These are phyloP conservation scores for Vitis hybrid DNA, from an alignment of 177 flowering plant species.

Conservation along the genomic window DNA sequence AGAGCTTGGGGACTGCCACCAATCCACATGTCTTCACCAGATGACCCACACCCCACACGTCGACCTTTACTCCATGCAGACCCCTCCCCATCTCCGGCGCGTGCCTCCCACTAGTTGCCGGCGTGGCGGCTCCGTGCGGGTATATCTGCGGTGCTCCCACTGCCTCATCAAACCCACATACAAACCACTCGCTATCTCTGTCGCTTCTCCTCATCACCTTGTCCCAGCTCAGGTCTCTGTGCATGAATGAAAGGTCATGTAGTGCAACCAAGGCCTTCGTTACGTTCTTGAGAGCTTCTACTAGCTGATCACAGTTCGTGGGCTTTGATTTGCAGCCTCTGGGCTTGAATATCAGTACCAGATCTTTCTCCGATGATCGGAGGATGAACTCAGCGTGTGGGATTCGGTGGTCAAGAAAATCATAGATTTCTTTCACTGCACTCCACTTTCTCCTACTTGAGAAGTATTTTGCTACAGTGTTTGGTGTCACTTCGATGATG, in stretches of 20 bases:
- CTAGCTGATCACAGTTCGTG: slow-evolving; percentile 39
- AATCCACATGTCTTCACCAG: slow-evolving; percentile 57
- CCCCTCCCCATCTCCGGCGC: slow-evolving; percentile 85
- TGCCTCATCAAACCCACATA: slow-evolving; percentile 64
- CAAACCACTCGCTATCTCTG: slow-evolving; percentile 57
- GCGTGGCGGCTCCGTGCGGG: slow-evolving; percentile 26
- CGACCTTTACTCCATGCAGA: slow-evolving; percentile 76
- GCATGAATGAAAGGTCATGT: slow-evolving; percentile 79
- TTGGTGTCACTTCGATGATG: slow-evolving; percentile 54
- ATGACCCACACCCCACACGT: slow-evolving; percentile 74
- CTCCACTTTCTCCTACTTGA: slow-evolving; percentile 48
- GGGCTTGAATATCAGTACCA: slow-evolving; percentile 55
- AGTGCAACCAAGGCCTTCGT: slow-evolving; percentile 68
- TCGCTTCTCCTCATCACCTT: slow-evolving; percentile 46
- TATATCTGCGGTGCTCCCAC: slow-evolving; percentile 65
- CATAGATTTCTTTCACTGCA: slow-evolving; percentile 63
- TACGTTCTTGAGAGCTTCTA: slow-evolving; percentile 62
- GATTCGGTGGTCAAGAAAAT: slow-evolving; percentile 51
- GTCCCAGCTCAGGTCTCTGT: slow-evolving; percentile 68
- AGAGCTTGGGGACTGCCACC: slow-evolving; percentile 40
- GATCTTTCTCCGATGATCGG: slow-evolving; percentile 36
- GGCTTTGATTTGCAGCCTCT: slow-evolving; percentile 53
- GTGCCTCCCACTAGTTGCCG: slow-evolving; percentile 35
- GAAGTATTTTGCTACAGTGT: slow-evolving; percentile 36
- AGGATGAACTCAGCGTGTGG: slow-evolving; percentile 57